A percentile compares a stretch with the other conserved stretches of the same genome.
Evolutionary conservation across 805 yeast genomes (phyloP).

Genomic region (Hanseniaspora occidentalis): DNA sequence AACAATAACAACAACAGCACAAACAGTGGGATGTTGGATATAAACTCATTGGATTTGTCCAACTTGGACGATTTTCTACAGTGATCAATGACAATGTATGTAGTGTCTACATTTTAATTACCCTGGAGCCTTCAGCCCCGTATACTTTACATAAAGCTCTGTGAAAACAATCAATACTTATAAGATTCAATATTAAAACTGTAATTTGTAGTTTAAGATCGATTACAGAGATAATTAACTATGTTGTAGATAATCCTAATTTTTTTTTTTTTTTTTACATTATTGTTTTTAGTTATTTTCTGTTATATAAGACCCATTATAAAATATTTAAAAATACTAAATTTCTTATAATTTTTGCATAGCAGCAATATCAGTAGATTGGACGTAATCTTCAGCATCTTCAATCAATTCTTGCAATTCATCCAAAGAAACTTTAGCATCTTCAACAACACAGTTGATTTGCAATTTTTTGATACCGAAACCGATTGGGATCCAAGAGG

Average conservation of each 20-base stretch:
- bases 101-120: no score
- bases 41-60: not conserved
- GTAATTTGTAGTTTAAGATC: constrained; percentile 4
- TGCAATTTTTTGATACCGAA: constrained; percentile 99
- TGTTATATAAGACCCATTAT: not conserved
- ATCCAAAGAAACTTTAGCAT: constrained; percentile 85
- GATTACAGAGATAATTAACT: constrained; percentile 9
- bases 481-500: constrained; percentile 92
- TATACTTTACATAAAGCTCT: no score
- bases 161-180: not conserved
- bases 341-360: constrained; percentile 75
- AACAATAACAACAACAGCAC: not conserved
- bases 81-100: no score
- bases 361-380: constrained; percentile 97
- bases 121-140: no score
- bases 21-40: not conserved
- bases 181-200: not conserved
- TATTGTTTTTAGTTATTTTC: no score
- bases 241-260: no score
- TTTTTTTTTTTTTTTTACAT: constrained; percentile 1
- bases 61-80: not conserved
- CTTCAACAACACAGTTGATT: constrained; percentile 97
- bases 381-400: constrained; percentile 98
- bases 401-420: constrained; percentile 65
- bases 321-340: constrained; percentile 10